Conservation (phyloP, 495 filamentous ascomycete genomes). For the Xylaria cubensis region DNA sequence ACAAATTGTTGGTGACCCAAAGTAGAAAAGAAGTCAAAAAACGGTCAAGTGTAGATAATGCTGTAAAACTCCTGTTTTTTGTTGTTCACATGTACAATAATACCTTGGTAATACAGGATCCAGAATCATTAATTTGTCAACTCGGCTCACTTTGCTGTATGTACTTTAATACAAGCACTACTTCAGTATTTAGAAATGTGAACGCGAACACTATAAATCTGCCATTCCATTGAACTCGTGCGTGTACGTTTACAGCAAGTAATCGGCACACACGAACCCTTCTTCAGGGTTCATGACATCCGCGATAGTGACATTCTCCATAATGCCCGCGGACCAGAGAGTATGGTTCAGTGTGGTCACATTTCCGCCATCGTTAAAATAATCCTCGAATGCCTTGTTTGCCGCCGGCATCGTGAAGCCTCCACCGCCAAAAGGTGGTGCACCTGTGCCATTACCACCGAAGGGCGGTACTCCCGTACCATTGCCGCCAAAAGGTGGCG, state of each 20-base stretch:
- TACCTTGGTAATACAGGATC: too few relatives aligned
- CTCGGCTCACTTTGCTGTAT: too few relatives aligned
- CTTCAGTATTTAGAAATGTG: not conserved
- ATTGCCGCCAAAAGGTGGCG: constrained; percentile 4
- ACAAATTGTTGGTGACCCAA: too few relatives aligned
- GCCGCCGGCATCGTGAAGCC: not conserved
- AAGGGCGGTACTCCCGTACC: constrained; percentile 10
- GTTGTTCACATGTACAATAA: too few relatives aligned
- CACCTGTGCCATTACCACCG: constrained; percentile 21
- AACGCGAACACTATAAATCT: not conserved
- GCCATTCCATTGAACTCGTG: not conserved
- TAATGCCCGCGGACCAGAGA: constrained; percentile 36
- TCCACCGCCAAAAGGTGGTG: constrained; percentile 1
- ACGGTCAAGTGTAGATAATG: too few relatives aligned
- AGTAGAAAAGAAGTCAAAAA: too few relatives aligned
- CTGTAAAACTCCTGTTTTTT: too few relatives aligned
- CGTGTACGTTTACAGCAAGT: constrained; percentile 2
- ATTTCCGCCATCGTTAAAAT: constrained; percentile 42
- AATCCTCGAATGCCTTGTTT: constrained; percentile 36
- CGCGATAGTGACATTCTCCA: constrained; percentile 39
- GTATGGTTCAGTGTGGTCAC: constrained; percentile 45
- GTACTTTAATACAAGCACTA: not conserved
- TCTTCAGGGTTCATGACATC: constrained; percentile 48
- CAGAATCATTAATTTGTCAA: too few relatives aligned
- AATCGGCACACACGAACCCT: constrained; percentile 42